These are phyloP conservation scores for Parachaetomium inaequale DNA, from an alignment of 495 filamentous ascomycete species.

Conservation along the genomic window DNA sequence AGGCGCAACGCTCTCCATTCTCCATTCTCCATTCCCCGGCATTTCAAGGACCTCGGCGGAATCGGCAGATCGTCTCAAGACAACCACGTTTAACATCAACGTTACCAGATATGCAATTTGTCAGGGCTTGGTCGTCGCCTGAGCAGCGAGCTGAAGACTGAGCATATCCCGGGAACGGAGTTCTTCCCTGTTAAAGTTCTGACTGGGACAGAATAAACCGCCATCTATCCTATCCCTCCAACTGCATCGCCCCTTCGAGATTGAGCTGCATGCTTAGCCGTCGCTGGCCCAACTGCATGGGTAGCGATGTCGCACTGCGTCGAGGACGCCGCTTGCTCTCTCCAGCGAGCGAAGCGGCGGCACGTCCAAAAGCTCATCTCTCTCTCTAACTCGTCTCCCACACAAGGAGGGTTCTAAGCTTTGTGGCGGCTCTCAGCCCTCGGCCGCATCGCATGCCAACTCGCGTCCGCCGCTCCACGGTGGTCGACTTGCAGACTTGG, in stretches of 20 bases:
- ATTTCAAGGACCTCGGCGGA: neutral
- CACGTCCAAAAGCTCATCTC: neutral
- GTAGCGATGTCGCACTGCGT: conserved; percentile 6
- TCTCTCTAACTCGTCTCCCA: neutral
- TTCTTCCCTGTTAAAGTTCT: neutral
- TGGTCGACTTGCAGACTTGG: neutral
- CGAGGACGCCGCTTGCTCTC: neutral
- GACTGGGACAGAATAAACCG: neutral
- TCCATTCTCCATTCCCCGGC: neutral
- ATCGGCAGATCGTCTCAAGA: conserved; percentile 4
- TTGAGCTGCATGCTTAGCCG: conserved; percentile 7
- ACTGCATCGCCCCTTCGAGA: neutral
- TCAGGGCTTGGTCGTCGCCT: no score
- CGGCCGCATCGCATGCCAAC: neutral
- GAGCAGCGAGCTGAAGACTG: neutral
- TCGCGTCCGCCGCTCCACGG: neutral
- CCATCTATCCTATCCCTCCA: neutral
- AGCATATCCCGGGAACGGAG: neutral
- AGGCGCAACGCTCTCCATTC: neutral
- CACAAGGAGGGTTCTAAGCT: conserved; percentile 18
- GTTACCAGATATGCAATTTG: neutral
- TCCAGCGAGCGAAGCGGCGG: no score
- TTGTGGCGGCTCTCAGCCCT: conserved; percentile 22
- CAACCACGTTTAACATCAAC: neutral
- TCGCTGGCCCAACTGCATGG: conserved; percentile 12